Evolutionary conservation across 192 early-diverging fungal species (phyloP).

Genomic region (Linnemannia exigua): DNA sequence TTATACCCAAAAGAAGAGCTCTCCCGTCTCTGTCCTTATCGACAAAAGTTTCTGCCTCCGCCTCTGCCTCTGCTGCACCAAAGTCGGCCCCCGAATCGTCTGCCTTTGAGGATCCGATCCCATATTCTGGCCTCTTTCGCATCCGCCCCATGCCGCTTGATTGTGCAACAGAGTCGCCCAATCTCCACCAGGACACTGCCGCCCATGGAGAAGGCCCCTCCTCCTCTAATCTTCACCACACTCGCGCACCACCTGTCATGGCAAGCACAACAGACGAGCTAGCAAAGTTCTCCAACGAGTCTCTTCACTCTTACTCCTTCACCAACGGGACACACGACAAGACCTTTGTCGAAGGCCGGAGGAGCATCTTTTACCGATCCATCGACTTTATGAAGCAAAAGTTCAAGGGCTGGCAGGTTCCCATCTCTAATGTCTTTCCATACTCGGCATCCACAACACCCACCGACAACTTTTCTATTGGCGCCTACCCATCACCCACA

Average conservation of each 20-base stretch:
- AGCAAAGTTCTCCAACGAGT: constrained; percentile 63
- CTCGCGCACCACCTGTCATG: constrained; percentile 19
- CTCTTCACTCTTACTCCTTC: constrained; percentile 61
- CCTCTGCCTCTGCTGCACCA: background rate
- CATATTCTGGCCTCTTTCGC: constrained; percentile 55
- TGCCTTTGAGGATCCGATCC: constrained; percentile 52
- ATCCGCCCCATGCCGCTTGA: constrained; percentile 55
- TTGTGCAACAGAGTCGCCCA: constrained; percentile 22
- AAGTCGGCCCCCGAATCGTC: constrained; percentile 26
- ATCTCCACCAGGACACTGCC: constrained; percentile 20
- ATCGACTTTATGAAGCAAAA: constrained; percentile 70
- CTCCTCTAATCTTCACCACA: background rate
- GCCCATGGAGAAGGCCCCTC: background rate
- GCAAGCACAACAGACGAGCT: constrained; percentile 55
- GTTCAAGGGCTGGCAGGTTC: constrained; percentile 65
- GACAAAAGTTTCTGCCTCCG: background rate
- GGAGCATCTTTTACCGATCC: constrained; percentile 63
- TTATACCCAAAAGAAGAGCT: background rate
- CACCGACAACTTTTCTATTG: constrained; percentile 34
- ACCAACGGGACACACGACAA: constrained; percentile 55
- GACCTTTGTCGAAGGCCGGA: constrained; percentile 56
- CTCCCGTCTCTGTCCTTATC: background rate
- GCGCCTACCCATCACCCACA: constrained; percentile 50
- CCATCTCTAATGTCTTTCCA: constrained; percentile 49
- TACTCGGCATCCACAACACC: constrained; percentile 35